Evolutionary conservation across 2,329 filamentous ascomycete genomes (phyloP).

Genomic region (Aspergillus puulaauensis): DNA sequence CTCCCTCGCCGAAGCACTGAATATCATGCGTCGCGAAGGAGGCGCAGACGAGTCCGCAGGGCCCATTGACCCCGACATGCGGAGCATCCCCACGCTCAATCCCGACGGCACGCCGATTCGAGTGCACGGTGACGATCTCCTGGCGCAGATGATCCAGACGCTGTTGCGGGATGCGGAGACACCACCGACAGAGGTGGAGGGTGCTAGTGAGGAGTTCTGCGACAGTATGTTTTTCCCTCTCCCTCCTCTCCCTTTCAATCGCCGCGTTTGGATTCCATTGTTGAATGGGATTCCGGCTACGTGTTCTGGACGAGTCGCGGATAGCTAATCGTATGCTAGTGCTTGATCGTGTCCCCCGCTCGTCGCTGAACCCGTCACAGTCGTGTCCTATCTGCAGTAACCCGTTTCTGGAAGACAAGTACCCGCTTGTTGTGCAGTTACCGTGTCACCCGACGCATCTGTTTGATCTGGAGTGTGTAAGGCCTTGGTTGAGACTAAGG

Average conservation of each 20-base stretch:
- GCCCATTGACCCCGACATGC: constrained; percentile 17
- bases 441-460: constrained; percentile 62
- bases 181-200: constrained; percentile 60
- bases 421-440: constrained; percentile 63
- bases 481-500: constrained; percentile 64
- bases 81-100: constrained; percentile 19
- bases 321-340: constrained; percentile 30
- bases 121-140: constrained; percentile 40
- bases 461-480: constrained; percentile 66
- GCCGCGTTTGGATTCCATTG: not conserved
- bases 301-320: not conserved
- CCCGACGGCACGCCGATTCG: constrained; percentile 13
- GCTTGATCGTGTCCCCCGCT: constrained; percentile 59
- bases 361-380: constrained; percentile 52
- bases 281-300: not conserved
- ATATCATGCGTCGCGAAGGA: constrained; percentile 53
- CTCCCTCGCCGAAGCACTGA: constrained; percentile 60
- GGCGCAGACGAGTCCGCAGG: constrained; percentile 26
- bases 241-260: not conserved
- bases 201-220: constrained; percentile 61
- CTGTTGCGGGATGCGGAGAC: constrained; percentile 57
- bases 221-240: constrained; percentile 41
- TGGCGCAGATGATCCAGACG: constrained; percentile 56
- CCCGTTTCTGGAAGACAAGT: constrained; percentile 61
- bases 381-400: constrained; percentile 62